Percentiles rank a stretch among this genome's conserved stretches.
phyloP scores from a whole-genome alignment of 202 grass and related monocot species.

The Zoysia matrella region DNA sequence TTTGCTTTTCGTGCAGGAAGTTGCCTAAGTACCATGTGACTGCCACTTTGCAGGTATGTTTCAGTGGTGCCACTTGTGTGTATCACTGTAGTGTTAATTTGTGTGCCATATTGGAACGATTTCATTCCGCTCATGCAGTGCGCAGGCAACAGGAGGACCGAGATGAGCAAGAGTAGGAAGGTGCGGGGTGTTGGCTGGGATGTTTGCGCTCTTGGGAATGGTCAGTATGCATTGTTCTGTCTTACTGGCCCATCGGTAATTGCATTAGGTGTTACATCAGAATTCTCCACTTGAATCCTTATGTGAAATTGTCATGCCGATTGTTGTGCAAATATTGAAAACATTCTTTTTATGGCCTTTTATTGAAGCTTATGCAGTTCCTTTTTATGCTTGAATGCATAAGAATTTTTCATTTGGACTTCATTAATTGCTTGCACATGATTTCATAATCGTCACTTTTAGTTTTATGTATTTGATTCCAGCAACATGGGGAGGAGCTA shows the following conservation, averaged over 20 bases:
- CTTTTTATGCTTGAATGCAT: neutral
- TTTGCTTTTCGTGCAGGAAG: conserved; percentile 44
- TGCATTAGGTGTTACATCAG: neutral
- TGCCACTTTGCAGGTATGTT: conserved; percentile 70
- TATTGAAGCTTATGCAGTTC: neutral
- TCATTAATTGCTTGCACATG: neutral
- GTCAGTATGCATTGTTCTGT: conserved; percentile 25
- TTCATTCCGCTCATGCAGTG: conserved; percentile 39
- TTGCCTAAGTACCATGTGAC: conserved; percentile 77
- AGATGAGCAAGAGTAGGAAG: conserved; percentile 13
- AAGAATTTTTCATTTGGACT: neutral
- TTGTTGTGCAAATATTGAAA: too few relatives aligned
- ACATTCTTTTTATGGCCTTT: neutral
- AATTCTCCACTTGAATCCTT: neutral
- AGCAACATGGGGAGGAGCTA: conserved; percentile 86
- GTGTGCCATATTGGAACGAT: neutral
- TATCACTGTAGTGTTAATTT: neutral
- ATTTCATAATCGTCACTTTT: neutral
- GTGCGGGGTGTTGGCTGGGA: conserved; percentile 85
- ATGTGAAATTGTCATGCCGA: too few relatives aligned
- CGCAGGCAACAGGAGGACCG: conserved; percentile 80
- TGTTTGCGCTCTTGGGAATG: conserved; percentile 72
- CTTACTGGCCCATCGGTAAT: neutral
- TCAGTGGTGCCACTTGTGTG: neutral
- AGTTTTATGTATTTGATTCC: conserved; percentile 22